phyloP scores from a whole-genome alignment of 2,329 filamentous ascomycete species.

The Plenodomus lindquistii region DNA sequence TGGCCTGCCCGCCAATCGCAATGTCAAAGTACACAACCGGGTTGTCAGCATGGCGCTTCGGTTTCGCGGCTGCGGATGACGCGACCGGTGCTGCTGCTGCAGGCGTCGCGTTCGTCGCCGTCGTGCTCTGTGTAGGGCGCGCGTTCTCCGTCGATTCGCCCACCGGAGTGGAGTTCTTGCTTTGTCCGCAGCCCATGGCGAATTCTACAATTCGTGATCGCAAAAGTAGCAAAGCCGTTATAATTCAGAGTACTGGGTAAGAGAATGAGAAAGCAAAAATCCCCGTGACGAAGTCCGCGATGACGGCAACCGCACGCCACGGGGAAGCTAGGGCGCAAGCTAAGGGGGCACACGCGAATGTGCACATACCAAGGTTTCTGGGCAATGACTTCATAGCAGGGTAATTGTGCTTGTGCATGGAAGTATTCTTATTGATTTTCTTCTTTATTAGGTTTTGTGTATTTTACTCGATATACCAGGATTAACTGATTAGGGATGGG shows the following conservation, averaged over 20 bases:
- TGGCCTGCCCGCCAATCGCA: constrained; percentile 49
- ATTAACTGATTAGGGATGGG: too few species aligned
- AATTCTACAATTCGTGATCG: too few species aligned
- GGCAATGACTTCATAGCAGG: constrained; percentile 5
- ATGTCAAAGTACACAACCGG: constrained; percentile 23
- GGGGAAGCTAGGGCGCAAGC: too few species aligned
- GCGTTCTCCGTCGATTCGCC: constrained; percentile 9
- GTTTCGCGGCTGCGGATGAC: constrained; percentile 7
- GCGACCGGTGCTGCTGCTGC: too few species aligned
- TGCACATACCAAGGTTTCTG: not conserved
- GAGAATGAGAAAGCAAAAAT: constrained; percentile 1
- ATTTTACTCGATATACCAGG: too few species aligned
- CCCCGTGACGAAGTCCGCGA: not conserved
- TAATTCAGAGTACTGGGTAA: not conserved
- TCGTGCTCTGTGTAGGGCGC: constrained; percentile 6
- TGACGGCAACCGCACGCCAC: too few species aligned
- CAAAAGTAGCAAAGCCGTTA: not conserved
- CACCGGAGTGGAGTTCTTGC: constrained; percentile 9
- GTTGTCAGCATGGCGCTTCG: constrained; percentile 12
- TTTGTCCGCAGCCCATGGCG: constrained; percentile 16
- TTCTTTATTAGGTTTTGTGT: too few species aligned
- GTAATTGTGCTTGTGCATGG: too few species aligned
- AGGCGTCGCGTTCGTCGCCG: not conserved
- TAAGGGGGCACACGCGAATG: too few species aligned
- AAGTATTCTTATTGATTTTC: too few species aligned